These are phyloP conservation scores for Phytophthora ramorum DNA, from an alignment of 352 stramenopile species.

Conservation along the genomic window DNA sequence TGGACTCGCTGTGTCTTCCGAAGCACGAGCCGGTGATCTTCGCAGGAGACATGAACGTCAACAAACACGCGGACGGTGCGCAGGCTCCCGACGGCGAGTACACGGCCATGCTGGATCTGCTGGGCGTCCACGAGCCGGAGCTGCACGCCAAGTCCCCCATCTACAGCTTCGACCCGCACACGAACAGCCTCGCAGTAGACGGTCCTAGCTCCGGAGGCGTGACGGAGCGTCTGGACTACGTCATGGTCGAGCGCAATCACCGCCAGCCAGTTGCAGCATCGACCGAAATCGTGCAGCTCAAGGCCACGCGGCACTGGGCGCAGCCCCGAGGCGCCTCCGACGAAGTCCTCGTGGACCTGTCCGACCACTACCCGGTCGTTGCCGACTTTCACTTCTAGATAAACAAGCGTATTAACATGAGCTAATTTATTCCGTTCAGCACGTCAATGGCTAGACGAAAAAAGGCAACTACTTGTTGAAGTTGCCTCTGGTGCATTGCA, in stretches of 20 bases:
- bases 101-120: conserved; percentile 50
- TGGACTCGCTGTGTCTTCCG: conserved; percentile 55
- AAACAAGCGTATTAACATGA: too few relatives aligned
- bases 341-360: conserved; percentile 61
- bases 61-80: conserved; percentile 42
- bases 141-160: conserved; percentile 36
- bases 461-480: not conserved
- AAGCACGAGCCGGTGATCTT: conserved; percentile 58
- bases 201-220: conserved; percentile 65
- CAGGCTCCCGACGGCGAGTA: conserved; percentile 42
- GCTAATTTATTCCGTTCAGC: conserved; percentile 22
- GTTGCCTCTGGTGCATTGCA: not conserved
- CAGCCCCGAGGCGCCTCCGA: conserved; percentile 19
- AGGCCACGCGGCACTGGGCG: conserved; percentile 55
- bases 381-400: conserved; percentile 61
- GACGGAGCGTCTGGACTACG: conserved; percentile 70
- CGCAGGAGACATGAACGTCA: conserved; percentile 72
- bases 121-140: conserved; percentile 45
- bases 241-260: conserved; percentile 49
- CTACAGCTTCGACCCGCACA: conserved; percentile 73
- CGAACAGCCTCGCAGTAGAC: conserved; percentile 63
- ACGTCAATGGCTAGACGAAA: conserved; percentile 8
- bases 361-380: conserved; percentile 75
- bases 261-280: conserved; percentile 36
- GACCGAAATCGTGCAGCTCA: conserved; percentile 59